Evolutionary conservation across 306 rosid genomes (phyloP).

Genomic region (Boehmeria nivea): DNA sequence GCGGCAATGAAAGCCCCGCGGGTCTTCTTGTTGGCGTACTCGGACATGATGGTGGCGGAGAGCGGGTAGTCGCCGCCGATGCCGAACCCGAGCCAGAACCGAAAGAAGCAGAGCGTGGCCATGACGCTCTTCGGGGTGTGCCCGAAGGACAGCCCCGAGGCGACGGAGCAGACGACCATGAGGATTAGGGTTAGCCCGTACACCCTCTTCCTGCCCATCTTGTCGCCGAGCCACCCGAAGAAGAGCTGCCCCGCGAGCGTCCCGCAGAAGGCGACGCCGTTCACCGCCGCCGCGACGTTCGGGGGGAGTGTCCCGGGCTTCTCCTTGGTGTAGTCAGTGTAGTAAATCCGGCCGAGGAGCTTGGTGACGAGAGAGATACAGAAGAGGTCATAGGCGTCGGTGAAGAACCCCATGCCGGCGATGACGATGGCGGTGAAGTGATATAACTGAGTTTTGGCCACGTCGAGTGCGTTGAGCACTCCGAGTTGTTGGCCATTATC

Average conservation of each 20-base stretch:
- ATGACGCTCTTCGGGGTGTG: constrained; percentile 37
- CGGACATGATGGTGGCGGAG: constrained; percentile 93
- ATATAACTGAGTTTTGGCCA: constrained; percentile 77
- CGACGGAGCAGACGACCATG: constrained; percentile 69
- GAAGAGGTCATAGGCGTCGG: constrained; percentile 87
- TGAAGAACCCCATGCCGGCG: constrained; percentile 96
- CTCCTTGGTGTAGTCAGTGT: constrained; percentile 4
- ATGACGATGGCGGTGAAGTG: constrained; percentile 89
- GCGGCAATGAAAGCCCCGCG: constrained; percentile 92
- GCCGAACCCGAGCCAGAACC: constrained; percentile 98
- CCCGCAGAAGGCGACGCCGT: constrained; percentile 73
- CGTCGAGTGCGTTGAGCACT: constrained; percentile 81
- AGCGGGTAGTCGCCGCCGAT: constrained; percentile 96
- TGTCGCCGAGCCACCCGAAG: constrained; percentile 98
- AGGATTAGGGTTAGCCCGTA: constrained; percentile 70
- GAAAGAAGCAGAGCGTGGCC: constrained; percentile 66
- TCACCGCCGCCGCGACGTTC: constrained; percentile 57
- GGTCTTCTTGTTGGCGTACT: constrained; percentile 84
- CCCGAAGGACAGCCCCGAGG: constrained; percentile 64
- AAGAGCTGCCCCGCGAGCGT: constrained; percentile 79
- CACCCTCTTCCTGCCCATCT: constrained; percentile 67
- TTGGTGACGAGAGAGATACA: constrained; percentile 80
- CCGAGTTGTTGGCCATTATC: constrained; percentile 24
- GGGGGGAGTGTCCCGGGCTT: constrained; percentile 77
- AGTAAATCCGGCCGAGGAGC: constrained; percentile 59